Evolutionary conservation across 129 eudicot genomes (phyloP).

Genomic region (Escallonia rubra): DNA sequence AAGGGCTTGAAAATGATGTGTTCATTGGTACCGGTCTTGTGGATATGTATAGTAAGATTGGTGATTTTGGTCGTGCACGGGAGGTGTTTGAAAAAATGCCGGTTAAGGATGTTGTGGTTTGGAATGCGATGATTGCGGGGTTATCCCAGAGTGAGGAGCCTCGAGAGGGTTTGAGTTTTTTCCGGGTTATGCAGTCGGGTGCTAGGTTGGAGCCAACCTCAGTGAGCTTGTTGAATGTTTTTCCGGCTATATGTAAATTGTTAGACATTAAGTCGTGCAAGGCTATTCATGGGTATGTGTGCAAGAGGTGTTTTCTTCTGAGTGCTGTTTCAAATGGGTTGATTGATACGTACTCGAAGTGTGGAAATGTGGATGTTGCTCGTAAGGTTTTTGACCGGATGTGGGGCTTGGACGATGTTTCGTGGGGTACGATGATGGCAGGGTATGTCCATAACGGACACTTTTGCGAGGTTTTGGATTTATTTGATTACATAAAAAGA

Average conservation of each 20-base stretch:
- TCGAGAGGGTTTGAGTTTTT: slow-evolving; percentile 28
- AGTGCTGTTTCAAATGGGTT: slow-evolving; percentile 44
- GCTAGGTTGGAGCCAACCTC: slow-evolving; percentile 42
- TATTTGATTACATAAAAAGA: slow-evolving; percentile 46
- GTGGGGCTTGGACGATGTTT: slow-evolving; percentile 46
- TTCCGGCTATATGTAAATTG: slow-evolving; percentile 50
- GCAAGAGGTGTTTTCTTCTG: slow-evolving; percentile 35
- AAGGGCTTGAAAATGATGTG: slow-evolving; percentile 46
- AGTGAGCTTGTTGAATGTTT: slow-evolving; percentile 64
- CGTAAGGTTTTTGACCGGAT: slow-evolving; percentile 36
- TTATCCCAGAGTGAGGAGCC: slow-evolving; percentile 38
- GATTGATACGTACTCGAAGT: slow-evolving; percentile 60
- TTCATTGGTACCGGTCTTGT: slow-evolving; percentile 58
- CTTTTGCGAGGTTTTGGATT: slow-evolving; percentile 34
- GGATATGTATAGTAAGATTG: slow-evolving; percentile 62
- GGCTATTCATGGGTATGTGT: slow-evolving; percentile 46
- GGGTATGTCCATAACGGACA: slow-evolving; percentile 53
- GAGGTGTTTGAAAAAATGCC: slow-evolving; percentile 63
- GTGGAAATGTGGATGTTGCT: slow-evolving; percentile 36
- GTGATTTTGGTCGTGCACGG: slow-evolving; percentile 35
- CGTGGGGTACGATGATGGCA: slow-evolving; percentile 79
- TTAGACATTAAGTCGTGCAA: slow-evolving; percentile 37
- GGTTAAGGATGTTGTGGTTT: slow-evolving; percentile 48
- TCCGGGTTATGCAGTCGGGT: slow-evolving; percentile 35
- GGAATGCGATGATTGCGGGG: slow-evolving; percentile 66